Base-by-base conservation (phyloP, 2,329 filamentous ascomycete genomes). In the Cladosporium velox region DNA sequence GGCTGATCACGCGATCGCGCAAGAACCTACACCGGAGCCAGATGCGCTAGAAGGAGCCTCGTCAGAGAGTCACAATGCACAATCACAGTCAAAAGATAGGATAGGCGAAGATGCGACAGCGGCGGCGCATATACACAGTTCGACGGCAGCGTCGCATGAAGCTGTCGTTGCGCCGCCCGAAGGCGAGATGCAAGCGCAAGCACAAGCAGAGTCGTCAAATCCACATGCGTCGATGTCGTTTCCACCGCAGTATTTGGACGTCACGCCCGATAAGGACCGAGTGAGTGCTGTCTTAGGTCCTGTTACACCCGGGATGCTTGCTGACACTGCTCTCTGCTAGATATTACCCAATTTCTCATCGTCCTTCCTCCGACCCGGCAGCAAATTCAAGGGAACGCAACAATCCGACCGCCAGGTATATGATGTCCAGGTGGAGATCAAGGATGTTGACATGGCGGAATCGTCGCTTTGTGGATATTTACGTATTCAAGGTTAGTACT, bases 381-480 rank as follows among this genome's bases (percentile, higher is more conserved):
- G 92, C 79, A 91, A 87, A 73, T 99, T 97, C 75, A 86, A 87
- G 67, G 95, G 95, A 66, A 96, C 91, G 15, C 95, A 99, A 75
- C 91, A 94, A 76, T 98, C 94, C 2, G 94, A 98, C 76, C 88
- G 91, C 67, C 93, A 97, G 76, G 87, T 91, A 11, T 99, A 99
- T 77, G 92, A 97, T 69, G 95, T 99, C 0, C 91, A 97, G 74
- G 95, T 99, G 2, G 93, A 97, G 76, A 92, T 99, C 71, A 97
- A 98, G 79, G 90, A 97, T 79, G 93, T 98, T 54, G 93, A 98
- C 76, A 90, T 98, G 85, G 87, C 89, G 65, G 92, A 98, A 77
- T 97, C 93, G 6, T 97, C 94, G 73, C 84, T 99, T 7, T 98
- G 94, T 76, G 95, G 95, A 59, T 98, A 97, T 78, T 83, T 99